Percentiles rank a stretch among this genome's conserved stretches.
Conservation (phyloP, 2,329 filamentous ascomycete genomes). For the Cladosporium halotolerans region DNA sequence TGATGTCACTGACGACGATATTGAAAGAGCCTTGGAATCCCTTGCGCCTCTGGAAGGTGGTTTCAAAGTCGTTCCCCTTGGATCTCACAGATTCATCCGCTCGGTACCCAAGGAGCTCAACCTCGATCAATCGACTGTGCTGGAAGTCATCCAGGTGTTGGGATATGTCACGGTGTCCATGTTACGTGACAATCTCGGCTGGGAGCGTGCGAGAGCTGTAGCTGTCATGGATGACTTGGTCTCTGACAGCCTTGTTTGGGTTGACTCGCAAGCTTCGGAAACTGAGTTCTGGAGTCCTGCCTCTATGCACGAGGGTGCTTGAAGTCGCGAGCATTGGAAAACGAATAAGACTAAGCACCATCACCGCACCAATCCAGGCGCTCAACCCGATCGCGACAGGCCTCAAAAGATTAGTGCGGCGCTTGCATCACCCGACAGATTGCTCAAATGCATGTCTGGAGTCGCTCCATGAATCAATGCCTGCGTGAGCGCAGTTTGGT, state of each 20-base stretch:
- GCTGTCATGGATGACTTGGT: conserved; percentile 88
- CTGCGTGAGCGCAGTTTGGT: too few relatives aligned
- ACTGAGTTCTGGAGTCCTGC: conserved; percentile 91
- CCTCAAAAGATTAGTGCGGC: too few relatives aligned
- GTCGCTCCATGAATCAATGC: too few relatives aligned
- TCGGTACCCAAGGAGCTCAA: conserved; percentile 94
- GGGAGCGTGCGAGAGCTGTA: conserved; percentile 76
- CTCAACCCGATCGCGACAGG: too few relatives aligned
- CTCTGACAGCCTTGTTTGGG: conserved; percentile 85
- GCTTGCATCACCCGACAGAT: too few relatives aligned
- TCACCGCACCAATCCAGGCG: too few relatives aligned
- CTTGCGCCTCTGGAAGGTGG: conserved; percentile 81
- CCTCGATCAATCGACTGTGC: conserved; percentile 82
- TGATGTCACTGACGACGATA: conserved; percentile 83
- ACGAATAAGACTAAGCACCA: too few relatives aligned
- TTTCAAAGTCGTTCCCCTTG: conserved; percentile 78
- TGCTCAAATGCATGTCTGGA: too few relatives aligned
- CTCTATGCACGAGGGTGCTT: conserved; percentile 49
- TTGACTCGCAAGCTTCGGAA: conserved; percentile 78
- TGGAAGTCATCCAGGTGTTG: conserved; percentile 84
- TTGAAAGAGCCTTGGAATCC: conserved; percentile 80
- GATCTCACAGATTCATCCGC: conserved; percentile 78
- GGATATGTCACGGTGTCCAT: conserved; percentile 88
- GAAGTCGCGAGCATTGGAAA: too few relatives aligned
- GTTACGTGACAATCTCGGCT: conserved; percentile 77